Evolutionary conservation across 352 stramenopile species (phyloP).

Genomic region (Phytophthora uliginosa): DNA sequence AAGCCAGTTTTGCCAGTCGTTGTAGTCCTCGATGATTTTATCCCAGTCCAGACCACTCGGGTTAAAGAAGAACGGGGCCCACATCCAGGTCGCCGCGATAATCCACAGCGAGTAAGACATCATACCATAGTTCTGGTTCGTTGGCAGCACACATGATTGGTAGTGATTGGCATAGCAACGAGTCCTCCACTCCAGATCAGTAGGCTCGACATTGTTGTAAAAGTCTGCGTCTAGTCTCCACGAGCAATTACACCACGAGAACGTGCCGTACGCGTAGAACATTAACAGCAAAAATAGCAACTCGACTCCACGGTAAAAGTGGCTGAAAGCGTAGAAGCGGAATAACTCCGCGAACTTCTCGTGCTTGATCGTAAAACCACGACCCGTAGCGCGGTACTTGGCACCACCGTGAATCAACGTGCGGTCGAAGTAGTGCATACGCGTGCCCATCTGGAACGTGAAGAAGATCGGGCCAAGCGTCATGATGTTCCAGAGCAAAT

Average conservation of each 20-base stretch:
- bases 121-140: slow-evolving; percentile 98
- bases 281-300: slow-evolving; percentile 87
- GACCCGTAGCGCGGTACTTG: slow-evolving; percentile 98
- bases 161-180: slow-evolving; percentile 88
- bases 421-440: slow-evolving; percentile 99
- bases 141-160: slow-evolving; percentile 93
- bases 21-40: slow-evolving; percentile 96
- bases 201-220: slow-evolving; percentile 82
- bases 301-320: slow-evolving; percentile 99
- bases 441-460: slow-evolving; percentile 99
- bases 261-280: slow-evolving; percentile 93
- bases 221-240: slow-evolving; percentile 78
- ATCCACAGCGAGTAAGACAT: slow-evolving; percentile 98
- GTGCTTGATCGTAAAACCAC: slow-evolving; percentile 99
- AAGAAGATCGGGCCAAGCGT: slow-evolving; percentile 99
- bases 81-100: slow-evolving; percentile 92
- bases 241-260: slow-evolving; percentile 94
- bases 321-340: slow-evolving; percentile 98
- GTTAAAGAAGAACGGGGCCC: slow-evolving; percentile 96
- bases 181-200: slow-evolving; percentile 78
- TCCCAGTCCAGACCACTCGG: slow-evolving; percentile 98
- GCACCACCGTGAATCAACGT: slow-evolving; percentile 98
- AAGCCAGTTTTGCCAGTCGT: slow-evolving; percentile 96
- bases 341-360: slow-evolving; percentile 98
- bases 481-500: slow-evolving; percentile 96